phyloP scores from a whole-genome alignment of 2,329 filamentous ascomycete species.

The Fusarium buxicola region DNA sequence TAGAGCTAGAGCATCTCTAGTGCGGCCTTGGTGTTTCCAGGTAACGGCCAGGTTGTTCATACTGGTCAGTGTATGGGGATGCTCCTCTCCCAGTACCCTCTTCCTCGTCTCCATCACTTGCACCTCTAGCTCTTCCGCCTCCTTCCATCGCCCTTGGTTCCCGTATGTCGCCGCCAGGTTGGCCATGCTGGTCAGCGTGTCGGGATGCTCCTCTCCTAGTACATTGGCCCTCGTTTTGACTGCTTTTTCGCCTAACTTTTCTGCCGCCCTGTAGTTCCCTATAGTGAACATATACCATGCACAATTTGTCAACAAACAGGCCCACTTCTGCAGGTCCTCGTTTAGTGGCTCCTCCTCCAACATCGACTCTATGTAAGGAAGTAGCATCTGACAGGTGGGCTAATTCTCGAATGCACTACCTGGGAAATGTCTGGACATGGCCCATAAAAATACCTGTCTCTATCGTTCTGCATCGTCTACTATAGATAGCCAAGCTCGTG shows the following conservation, averaged over 20 bases:
- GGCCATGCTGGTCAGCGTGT: neutral
- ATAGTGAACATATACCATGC: neutral
- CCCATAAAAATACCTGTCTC: neutral
- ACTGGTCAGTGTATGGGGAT: conserved; percentile 11
- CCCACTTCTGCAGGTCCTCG: neutral
- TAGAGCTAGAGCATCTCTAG: conserved; percentile 9
- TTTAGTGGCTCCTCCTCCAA: neutral
- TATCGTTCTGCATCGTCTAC: neutral
- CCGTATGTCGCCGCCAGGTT: neutral
- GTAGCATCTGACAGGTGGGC: conserved; percentile 2
- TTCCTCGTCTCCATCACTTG: neutral
- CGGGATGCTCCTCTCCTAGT: neutral
- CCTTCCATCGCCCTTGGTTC: neutral
- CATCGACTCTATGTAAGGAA: conserved; percentile 11
- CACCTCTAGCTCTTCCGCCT: neutral
- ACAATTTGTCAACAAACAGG: neutral
- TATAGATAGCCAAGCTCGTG: neutral
- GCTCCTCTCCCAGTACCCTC: neutral
- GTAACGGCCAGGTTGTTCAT: conserved; percentile 6
- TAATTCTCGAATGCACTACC: neutral
- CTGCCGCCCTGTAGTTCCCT: neutral
- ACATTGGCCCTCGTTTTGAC: neutral
- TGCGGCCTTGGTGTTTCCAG: neutral
- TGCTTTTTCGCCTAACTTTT: neutral
- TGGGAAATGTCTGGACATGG: conserved; percentile 5